Evolutionary conservation across 1,284 basidiomycete species (phyloP).

Genomic region (Sanghuangporus sanghuang): DNA sequence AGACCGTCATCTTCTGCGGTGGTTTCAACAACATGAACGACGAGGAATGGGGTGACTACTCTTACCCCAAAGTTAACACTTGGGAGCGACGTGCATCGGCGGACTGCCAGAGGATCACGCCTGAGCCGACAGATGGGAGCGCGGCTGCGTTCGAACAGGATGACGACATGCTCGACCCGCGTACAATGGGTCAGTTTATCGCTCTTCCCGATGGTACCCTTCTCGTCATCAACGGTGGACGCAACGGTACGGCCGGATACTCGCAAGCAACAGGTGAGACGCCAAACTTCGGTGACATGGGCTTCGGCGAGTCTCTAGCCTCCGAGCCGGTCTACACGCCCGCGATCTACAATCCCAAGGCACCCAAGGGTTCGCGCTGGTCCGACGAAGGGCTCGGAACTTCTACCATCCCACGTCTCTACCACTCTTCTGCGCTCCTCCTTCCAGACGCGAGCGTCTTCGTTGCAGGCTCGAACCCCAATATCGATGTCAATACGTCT

Average conservation of each 20-base stretch:
- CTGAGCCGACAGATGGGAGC: conserved; percentile 67
- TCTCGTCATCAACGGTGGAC: conserved; percentile 73
- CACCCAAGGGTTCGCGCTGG: conserved; percentile 66
- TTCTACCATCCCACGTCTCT: conserved; percentile 70
- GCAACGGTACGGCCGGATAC: conserved; percentile 75
- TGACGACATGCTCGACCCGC: conserved; percentile 68
- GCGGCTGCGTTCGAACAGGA: conserved; percentile 52
- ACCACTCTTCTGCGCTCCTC: conserved; percentile 87
- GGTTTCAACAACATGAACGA: conserved; percentile 68
- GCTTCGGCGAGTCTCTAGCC: conserved; percentile 59
- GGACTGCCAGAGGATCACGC: conserved; percentile 72
- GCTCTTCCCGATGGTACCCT: conserved; percentile 72
- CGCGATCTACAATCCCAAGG: conserved; percentile 72
- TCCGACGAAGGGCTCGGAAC: conserved; percentile 57
- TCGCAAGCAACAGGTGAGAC: conserved; percentile 49
- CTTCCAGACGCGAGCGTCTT: conserved; percentile 85
- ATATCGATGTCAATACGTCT: conserved; percentile 72
- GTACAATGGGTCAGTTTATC: conserved; percentile 88
- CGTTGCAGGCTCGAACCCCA: conserved; percentile 91
- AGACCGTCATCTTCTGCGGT: conserved; percentile 86
- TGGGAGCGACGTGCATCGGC: conserved; percentile 58
- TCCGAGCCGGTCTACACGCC: conserved; percentile 63
- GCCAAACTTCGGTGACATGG: conserved; percentile 43
- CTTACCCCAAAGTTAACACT: conserved; percentile 61
- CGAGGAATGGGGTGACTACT: conserved; percentile 67